These are phyloP conservation scores for Nepenthes alata DNA, from an alignment of 179 eudicot species.

Conservation along the genomic window DNA sequence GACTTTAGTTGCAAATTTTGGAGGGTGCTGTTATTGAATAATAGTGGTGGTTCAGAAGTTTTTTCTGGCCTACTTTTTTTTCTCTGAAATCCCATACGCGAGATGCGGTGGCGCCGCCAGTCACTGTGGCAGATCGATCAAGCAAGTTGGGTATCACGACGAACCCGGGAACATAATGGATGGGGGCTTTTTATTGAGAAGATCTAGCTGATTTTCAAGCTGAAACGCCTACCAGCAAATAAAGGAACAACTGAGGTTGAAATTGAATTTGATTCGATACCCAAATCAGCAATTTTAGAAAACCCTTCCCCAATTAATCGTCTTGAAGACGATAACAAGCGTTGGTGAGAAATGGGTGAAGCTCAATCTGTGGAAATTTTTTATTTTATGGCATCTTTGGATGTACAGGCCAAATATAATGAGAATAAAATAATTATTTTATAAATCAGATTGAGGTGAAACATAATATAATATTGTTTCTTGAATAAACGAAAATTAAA, in stretches of 20 bases:
- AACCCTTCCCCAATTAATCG: conserved; percentile 20
- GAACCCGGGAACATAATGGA: conserved; percentile 88
- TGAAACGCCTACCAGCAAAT: conserved; percentile 65
- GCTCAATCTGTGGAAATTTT: conserved; percentile 21
- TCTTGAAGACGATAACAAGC: conserved; percentile 35
- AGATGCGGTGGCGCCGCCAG: conserved; percentile 32
- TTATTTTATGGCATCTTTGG: conserved; percentile 17
- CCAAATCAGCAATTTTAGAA: conserved; percentile 25
- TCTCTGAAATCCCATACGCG: conserved; percentile 11
- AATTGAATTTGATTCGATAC: conserved; percentile 34
- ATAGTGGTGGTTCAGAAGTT: too few species aligned
- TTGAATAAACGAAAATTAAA: too few species aligned
- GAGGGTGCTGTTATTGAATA: too few species aligned
- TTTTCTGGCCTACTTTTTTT: conserved; percentile 10
- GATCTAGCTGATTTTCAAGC: conserved; percentile 44
- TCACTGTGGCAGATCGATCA: conserved; percentile 41
- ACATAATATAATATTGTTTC: too few species aligned
- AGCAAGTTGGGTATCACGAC: conserved; percentile 78
- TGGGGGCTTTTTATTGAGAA: conserved; percentile 64
- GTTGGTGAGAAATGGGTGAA: conserved; percentile 31
- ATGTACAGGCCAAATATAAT: too few species aligned
- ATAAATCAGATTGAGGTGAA: too few species aligned
- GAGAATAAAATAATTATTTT: too few species aligned
- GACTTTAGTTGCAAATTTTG: too few species aligned
- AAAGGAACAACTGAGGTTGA: conserved; percentile 37